A percentile compares a stretch with the other conserved stretches of the same genome.
phyloP scores from a whole-genome alignment of 345 rosid genomes.

The Aquilaria malaccensis region DNA sequence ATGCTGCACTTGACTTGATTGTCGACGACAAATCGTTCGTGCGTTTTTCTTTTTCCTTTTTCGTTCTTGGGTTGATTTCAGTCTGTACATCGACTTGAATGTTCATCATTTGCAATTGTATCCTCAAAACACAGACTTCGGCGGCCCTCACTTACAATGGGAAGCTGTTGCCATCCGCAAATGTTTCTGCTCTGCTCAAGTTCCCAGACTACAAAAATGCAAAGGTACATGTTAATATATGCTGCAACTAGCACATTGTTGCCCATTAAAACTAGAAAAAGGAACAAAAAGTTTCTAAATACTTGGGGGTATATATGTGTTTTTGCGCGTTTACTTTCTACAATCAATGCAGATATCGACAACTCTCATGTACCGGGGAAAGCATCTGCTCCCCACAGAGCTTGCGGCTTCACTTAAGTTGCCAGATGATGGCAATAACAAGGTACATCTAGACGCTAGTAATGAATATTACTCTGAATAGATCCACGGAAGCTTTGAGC shows the following conservation, averaged over 20 bases:
- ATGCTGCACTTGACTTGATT: neutral
- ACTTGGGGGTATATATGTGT: too few relatives aligned
- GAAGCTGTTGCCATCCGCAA: neutral
- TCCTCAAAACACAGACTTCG: constrained; percentile 7
- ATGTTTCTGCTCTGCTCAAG: constrained; percentile 2
- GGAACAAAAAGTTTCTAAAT: neutral
- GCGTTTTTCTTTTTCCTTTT: neutral
- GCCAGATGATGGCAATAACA: too few relatives aligned
- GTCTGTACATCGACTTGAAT: neutral
- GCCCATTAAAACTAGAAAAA: neutral
- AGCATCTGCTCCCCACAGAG: too few relatives aligned
- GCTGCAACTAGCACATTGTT: neutral
- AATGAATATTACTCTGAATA: too few relatives aligned
- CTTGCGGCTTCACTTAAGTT: too few relatives aligned
- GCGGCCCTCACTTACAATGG: neutral
- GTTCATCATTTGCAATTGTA: neutral
- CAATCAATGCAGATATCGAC: too few relatives aligned
- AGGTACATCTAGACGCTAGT: too few relatives aligned
- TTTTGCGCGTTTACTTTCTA: too few relatives aligned
- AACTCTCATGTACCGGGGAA: too few relatives aligned
- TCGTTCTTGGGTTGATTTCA: neutral
- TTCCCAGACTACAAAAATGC: constrained; percentile 9
- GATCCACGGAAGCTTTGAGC: too few relatives aligned
- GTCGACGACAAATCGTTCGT: constrained; percentile 9
- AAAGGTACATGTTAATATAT: constrained; percentile 7